Conservation (phyloP, 768 basidiomycete genomes). For the Mycena vulgaris region DNA sequence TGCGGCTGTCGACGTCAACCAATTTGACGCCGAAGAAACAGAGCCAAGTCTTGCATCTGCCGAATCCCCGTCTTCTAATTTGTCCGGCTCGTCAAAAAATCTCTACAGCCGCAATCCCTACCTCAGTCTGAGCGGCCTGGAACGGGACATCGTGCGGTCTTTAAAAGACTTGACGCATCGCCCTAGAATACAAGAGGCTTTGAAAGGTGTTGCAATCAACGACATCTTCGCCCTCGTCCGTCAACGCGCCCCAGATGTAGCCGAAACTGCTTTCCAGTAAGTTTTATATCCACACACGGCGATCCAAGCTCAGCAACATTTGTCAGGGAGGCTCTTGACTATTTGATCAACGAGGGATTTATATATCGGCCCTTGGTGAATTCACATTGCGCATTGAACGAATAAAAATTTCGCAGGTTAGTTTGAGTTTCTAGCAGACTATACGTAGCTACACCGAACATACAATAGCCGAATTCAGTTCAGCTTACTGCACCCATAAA, state of each 20-base stretch:
- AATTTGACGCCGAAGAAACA: neutral
- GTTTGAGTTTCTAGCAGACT: no score
- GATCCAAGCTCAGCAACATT: neutral
- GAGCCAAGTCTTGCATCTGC: neutral
- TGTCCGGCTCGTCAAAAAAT: no score
- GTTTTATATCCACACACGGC: neutral
- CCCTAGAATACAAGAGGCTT: neutral
- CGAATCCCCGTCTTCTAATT: neutral
- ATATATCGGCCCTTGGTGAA: slow-evolving; percentile 10
- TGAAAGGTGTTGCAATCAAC: slow-evolving; percentile 6
- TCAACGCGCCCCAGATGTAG: neutral
- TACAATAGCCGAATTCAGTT: no score
- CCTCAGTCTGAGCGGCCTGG: neutral
- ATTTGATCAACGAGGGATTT: neutral
- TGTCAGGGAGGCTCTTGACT: neutral
- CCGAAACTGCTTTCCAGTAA: neutral
- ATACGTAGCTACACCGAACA: no score
- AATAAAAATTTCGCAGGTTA: neutral
- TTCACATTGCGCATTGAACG: slow-evolving; percentile 13
- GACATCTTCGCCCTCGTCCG: neutral
- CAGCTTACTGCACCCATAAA: no score
- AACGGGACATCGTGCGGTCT: neutral
- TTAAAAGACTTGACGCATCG: neutral
- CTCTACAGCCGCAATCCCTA: neutral
- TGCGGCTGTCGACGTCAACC: no score